These are phyloP conservation scores for Triticum turgidum DNA, from an alignment of 176 grass and related monocot genomes.

Conservation along the genomic window DNA sequence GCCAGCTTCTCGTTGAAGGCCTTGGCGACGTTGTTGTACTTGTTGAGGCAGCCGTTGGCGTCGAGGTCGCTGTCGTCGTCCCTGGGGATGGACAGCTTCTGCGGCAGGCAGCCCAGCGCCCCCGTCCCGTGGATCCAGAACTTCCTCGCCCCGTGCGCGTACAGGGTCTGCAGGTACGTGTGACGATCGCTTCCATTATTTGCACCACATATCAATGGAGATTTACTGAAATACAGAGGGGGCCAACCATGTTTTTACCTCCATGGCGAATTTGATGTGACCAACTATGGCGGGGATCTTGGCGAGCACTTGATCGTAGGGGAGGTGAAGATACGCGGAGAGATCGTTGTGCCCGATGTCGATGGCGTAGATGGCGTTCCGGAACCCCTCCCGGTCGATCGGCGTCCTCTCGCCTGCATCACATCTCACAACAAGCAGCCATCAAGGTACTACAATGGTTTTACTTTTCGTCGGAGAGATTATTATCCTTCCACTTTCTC, in stretches of 20 bases:
- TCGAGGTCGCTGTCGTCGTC: conserved; percentile 49
- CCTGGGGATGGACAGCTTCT: conserved; percentile 55
- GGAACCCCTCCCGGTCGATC: conserved; percentile 43
- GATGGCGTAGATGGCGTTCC: conserved; percentile 53
- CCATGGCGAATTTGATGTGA: conserved; percentile 43
- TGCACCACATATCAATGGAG: no score
- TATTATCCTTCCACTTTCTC: background rate
- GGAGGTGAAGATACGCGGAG: conserved; percentile 37
- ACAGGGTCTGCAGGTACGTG: conserved; percentile 25
- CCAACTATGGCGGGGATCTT: conserved; percentile 34
- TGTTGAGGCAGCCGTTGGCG: conserved; percentile 45
- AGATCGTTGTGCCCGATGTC: conserved; percentile 82
- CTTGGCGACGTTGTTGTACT: conserved; percentile 45
- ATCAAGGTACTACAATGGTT: background rate
- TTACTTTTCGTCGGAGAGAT: background rate
- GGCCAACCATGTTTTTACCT: conserved; percentile 6
- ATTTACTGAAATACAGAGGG: background rate
- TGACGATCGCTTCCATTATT: no score
- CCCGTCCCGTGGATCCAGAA: conserved; percentile 71
- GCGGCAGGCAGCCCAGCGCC: conserved; percentile 62
- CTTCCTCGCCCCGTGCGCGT: conserved; percentile 38
- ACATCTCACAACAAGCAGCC: background rate
- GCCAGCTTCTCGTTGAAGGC: conserved; percentile 43
- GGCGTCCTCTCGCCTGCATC: conserved; percentile 16
- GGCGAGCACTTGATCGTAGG: conserved; percentile 44